Evolutionary conservation across 2,329 filamentous ascomycete genomes (phyloP), one percentile per base, ranked within the genome.

Genomic region (Apiospora saccharicola): DNA sequence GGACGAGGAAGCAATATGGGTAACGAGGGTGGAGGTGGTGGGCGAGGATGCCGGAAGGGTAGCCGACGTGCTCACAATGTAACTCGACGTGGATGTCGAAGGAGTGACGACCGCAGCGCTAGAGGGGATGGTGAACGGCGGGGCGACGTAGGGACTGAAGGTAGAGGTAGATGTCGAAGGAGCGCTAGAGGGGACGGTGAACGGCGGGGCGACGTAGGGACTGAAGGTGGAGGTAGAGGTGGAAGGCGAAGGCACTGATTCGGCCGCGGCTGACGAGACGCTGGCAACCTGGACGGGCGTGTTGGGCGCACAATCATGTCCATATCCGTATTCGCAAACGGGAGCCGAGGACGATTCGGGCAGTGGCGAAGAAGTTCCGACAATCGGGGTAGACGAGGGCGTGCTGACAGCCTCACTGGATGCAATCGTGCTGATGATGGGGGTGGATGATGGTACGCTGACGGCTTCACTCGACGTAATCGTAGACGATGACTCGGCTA

Each of bases 81-180:
- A 49, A 22, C 22, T 49, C 46, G 26, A 24, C 14, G 51, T 57
- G 26, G 70, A 49, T 6, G 61, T 68, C 10, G 72, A 70, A 37
- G 57, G 57, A 13, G 34, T 41, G 34, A 3, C 41, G 34, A 19
- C 34, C 34, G 30, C 57, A 4, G 41, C 41, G 34, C 57, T 64
- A 22, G 57, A 37, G 3, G 57, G 57, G 16, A 19, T 10, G 49
- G 10, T 24, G 4, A n/a, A 12, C n/a, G 49, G 24, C 19, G 44
- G 26, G 26, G 26, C 26, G 26, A 30, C 26, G 26, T 30, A 30
- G 26, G 26, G 26, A 41, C n/a, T n/a, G n/a, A n/a, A n/a, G n/a
- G n/a, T n/a, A n/a, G n/a, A n/a, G n/a, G 51, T 57, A 14, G 70
- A 49, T 6, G 61, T 68, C 10, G 72, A 70, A 37, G 57, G 57